Conservation (phyloP, 1,139 yeast genomes). For the Kodamaea derodonti region DNA sequence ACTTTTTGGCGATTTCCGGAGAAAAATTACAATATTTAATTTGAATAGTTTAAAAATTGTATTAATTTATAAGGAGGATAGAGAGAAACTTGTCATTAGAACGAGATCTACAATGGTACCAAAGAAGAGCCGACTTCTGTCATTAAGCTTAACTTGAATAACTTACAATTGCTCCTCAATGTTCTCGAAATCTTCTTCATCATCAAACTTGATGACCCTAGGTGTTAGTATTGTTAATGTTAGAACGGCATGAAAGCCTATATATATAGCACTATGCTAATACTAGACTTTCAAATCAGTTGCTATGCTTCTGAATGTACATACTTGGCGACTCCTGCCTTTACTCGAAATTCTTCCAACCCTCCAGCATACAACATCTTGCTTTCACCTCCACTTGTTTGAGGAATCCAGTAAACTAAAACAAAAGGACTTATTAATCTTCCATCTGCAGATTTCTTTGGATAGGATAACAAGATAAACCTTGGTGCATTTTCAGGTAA, state of each 20-base stretch:
- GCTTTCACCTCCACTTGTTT: constrained; percentile 71
- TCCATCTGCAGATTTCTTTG: constrained; percentile 66
- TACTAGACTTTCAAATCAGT: too few species aligned
- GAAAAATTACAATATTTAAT: too few species aligned
- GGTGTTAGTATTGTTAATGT: constrained; percentile 21
- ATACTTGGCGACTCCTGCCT: constrained; percentile 69
- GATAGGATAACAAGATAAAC: constrained; percentile 73
- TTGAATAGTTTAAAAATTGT: too few species aligned
- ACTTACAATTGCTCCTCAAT: constrained; percentile 26
- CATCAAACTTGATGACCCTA: constrained; percentile 51
- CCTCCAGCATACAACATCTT: constrained; percentile 92
- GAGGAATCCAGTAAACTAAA: constrained; percentile 80
- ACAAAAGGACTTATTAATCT: constrained; percentile 72
- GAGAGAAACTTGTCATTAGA: too few species aligned
- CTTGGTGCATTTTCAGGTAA: constrained; percentile 83
- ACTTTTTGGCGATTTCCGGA: too few species aligned
- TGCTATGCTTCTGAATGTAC: too few species aligned
- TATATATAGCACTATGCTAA: too few species aligned
- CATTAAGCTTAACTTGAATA: too few species aligned
- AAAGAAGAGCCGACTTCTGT: too few species aligned
- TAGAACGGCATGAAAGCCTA: background rate
- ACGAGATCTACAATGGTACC: too few species aligned
- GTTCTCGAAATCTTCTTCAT: constrained; percentile 60
- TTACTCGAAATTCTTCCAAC: constrained; percentile 69
- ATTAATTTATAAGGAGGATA: too few species aligned